Conservation (phyloP, 140 eudicot genomes). For the Oenanthe javanica region DNA sequence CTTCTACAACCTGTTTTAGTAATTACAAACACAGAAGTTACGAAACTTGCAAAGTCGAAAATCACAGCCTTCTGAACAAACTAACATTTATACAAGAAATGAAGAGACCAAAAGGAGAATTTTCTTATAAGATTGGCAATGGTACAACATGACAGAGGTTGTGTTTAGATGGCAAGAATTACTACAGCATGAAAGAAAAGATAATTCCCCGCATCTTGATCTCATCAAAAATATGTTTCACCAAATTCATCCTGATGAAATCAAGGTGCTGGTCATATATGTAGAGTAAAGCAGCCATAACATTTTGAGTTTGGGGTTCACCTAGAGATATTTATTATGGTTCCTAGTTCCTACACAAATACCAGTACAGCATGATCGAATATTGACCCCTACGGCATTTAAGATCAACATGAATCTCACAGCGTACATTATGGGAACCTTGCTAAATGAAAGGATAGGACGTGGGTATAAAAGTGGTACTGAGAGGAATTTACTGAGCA, state of each 20-base stretch:
- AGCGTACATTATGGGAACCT: not conserved
- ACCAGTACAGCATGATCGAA: not conserved
- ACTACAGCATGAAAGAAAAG: not conserved
- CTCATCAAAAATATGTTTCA: not conserved
- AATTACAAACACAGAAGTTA: not conserved
- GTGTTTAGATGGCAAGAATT: not conserved
- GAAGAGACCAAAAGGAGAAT: not conserved
- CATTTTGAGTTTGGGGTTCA: not conserved
- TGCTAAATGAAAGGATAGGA: not conserved
- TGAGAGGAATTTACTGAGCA: not conserved
- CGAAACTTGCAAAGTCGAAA: not conserved
- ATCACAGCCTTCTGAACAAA: not conserved
- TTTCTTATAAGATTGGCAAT: not conserved
- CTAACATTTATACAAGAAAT: not conserved
- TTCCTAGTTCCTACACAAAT: too few relatives aligned
- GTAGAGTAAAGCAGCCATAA: not conserved
- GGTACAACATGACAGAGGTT: not conserved
- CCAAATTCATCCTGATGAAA: not conserved
- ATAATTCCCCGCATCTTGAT: not conserved
- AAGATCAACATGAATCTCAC: not conserved
- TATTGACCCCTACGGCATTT: not conserved
- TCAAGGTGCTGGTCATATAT: not conserved
- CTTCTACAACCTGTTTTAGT: constrained; percentile 54
- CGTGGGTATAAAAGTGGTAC: not conserved
- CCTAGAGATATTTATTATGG: not conserved